phyloP scores from a whole-genome alignment of 2,329 filamentous ascomycete genomes.

The Neonectria coccinea region DNA sequence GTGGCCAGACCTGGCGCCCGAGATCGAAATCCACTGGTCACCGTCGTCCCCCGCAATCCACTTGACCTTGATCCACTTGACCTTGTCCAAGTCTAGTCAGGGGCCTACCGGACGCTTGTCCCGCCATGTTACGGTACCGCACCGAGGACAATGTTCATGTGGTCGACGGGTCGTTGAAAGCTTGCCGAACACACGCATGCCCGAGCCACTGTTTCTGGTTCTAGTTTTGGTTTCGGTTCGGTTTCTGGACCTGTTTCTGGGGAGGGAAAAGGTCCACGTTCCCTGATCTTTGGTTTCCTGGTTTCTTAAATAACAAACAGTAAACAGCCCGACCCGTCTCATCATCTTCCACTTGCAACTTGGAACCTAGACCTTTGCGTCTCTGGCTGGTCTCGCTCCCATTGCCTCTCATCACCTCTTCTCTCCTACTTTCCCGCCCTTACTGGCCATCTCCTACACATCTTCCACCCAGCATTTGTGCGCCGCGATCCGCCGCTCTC shows the following conservation, averaged over 20 bases:
- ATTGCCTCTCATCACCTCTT: neutral
- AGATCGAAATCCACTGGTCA: conserved; percentile 39
- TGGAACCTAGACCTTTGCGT: neutral
- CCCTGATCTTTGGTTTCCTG: conserved; percentile 12
- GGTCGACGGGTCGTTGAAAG: conserved; percentile 26
- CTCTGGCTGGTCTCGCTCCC: neutral
- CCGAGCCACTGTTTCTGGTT: conserved; percentile 20
- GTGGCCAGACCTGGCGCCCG: conserved; percentile 35
- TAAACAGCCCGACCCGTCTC: conserved; percentile 19
- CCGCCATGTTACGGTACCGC: conserved; percentile 27
- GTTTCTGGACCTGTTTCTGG: conserved; percentile 3
- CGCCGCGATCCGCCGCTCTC: conserved; percentile 29
- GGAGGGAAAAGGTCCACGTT: conserved; percentile 22
- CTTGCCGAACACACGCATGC: conserved; percentile 28
- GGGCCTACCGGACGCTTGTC: conserved; percentile 40
- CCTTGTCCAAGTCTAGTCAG: conserved; percentile 46
- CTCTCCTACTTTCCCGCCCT: neutral
- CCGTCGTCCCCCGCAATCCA: conserved; percentile 41
- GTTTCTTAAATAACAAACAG: conserved; percentile 19
- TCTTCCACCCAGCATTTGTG: conserved; percentile 4
- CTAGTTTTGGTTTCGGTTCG: neutral
- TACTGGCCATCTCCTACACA: neutral
- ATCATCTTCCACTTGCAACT: neutral
- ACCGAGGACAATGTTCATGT: conserved; percentile 13
- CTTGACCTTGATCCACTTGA: conserved; percentile 31